phyloP scores from a whole-genome alignment of 2,329 filamentous ascomycete genomes.

The Fonsecaea multimorphosa region DNA sequence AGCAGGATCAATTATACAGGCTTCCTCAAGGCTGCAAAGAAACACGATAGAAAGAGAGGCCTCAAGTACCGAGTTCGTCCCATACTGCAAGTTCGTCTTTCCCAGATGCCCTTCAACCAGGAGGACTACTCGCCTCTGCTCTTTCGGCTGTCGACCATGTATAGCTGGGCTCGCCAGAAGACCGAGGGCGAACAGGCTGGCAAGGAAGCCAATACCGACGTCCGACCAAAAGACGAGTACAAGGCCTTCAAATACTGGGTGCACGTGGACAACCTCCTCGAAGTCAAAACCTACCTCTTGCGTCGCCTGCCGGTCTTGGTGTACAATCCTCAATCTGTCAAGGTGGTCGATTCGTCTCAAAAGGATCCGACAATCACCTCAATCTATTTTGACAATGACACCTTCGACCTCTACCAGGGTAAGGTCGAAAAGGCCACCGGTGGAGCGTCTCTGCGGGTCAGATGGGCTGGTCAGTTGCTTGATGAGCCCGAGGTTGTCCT shows the following conservation, averaged over 20 bases:
- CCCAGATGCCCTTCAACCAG: slow-evolving; percentile 91
- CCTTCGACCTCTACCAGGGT: slow-evolving; percentile 82
- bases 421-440: slow-evolving; percentile 79
- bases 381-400: slow-evolving; percentile 89
- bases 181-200: slow-evolving; percentile 65
- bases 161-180: slow-evolving; percentile 88
- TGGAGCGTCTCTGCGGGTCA: slow-evolving; percentile 80
- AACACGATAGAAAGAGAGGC: slow-evolving; percentile 93
- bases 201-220: slow-evolving; percentile 54
- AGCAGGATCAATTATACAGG: slow-evolving; percentile 97
- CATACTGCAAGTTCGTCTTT: slow-evolving; percentile 86
- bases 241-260: slow-evolving; percentile 96
- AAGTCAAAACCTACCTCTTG: slow-evolving; percentile 95
- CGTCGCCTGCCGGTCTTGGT: slow-evolving; percentile 88
- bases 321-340: slow-evolving; percentile 86
- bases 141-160: slow-evolving; percentile 89
- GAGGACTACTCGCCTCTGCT: slow-evolving; percentile 91
- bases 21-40: slow-evolving; percentile 98
- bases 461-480: slow-evolving; percentile 88
- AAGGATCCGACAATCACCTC: slow-evolving; percentile 90
- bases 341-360: slow-evolving; percentile 77
- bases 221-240: slow-evolving; percentile 66
- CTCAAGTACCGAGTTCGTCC: slow-evolving; percentile 85
- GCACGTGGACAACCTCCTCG: slow-evolving; percentile 90
- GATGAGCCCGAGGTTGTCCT: slow-evolving; percentile 79